Base-by-base conservation (phyloP, 495 filamentous ascomycete species). In the Viridothelium virens region DNA sequence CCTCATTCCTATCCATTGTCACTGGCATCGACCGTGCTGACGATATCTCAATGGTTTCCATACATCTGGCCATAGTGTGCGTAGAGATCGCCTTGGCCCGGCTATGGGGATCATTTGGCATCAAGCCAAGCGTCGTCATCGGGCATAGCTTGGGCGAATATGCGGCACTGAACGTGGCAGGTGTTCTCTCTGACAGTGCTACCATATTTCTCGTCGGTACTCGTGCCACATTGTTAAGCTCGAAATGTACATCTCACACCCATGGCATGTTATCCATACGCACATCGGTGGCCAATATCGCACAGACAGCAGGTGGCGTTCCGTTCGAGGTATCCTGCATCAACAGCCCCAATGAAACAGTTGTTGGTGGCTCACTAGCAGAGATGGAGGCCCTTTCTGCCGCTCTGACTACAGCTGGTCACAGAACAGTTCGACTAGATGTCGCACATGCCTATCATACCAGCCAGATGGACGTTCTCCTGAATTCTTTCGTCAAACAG, bases 211-310 rank as follows among this genome's bases (percentile, higher is more conserved):
- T 80, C 14, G 72, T 75, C 36, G 78, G 79, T 4, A 70, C 65
- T 36, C 65, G 79, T 38, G 78, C 79, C 36, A 56, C 68, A 50
- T 53, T 79, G 4, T 67, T 80, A 38, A 63, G 67, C n/a, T 56
- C 71, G 18, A 67, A 48, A 9, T 79, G 75, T 63, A 63, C 64
- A 5, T 53, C 62, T 6, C 72, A 71, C 34, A 74, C 68, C 16
- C 77, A 80, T 83, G 74, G 77, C 6, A 85, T 85, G 83, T 72
- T 85, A 18, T 82, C 81, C 33, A 77, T 82, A 2, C 77, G 79
- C 66, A 66, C 69, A 33, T 65, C 70, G 34, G 31, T 70, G 9
- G 64, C 61, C 3, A 56, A 77, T 6, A 71, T 82, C 2, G 74
- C 70, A 46, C 68, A 71, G 2, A 68, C 71, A 46, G 41, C 79